Conservation (phyloP, 495 filamentous ascomycete species). For the Acidomyces sp. region DNA sequence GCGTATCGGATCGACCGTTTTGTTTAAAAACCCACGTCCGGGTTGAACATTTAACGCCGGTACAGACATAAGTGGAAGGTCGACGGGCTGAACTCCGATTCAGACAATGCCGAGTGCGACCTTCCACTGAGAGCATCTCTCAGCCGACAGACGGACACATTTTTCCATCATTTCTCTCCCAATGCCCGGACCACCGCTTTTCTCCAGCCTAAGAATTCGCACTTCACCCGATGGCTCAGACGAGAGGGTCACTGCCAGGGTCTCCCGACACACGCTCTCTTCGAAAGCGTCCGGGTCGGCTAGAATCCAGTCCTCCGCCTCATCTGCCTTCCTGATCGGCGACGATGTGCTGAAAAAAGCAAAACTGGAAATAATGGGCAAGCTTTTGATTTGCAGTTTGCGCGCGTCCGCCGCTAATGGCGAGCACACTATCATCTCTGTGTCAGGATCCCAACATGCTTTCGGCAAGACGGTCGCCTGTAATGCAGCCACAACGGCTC, state of each 20-base stretch:
- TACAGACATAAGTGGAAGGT: too few relatives aligned
- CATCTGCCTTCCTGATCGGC: constrained; percentile 15
- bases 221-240: constrained; percentile 34
- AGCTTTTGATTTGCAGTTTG: constrained; percentile 39
- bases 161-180: constrained; percentile 42
- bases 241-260: constrained; percentile 59
- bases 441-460: constrained; percentile 76
- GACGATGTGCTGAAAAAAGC: constrained; percentile 51
- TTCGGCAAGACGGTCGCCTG: constrained; percentile 62
- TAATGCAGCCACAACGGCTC: constrained; percentile 69
- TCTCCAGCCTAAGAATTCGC: constrained; percentile 58
- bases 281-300: constrained; percentile 84
- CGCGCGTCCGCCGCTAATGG: constrained; percentile 37
- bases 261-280: constrained; percentile 66
- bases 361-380: constrained; percentile 62
- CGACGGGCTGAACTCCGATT: neutral
- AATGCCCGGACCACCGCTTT: constrained; percentile 59
- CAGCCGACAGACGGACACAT: constrained; percentile 38
- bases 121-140: constrained; percentile 43
- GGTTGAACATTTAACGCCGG: too few relatives aligned
- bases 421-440: constrained; percentile 64
- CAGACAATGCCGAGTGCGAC: neutral
- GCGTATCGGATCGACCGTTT: too few relatives aligned
- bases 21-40: too few relatives aligned
- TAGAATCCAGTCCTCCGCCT: constrained; percentile 57